Base-by-base conservation (phyloP, 2,329 filamentous ascomycete genomes). In the Phialophora chinensis region DNA sequence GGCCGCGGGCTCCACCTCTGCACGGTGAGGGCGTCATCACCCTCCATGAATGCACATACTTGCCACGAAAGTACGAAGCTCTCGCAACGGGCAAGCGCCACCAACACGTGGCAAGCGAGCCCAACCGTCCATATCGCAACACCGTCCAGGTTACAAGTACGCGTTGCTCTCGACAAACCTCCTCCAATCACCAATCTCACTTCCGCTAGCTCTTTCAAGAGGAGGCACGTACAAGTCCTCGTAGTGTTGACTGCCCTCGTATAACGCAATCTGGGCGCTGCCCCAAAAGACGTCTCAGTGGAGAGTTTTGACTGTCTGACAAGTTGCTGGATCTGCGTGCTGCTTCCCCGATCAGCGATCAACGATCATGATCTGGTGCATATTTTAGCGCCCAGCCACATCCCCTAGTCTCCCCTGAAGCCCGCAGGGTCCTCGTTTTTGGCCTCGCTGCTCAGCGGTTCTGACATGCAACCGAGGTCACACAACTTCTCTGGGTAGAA, bases 71-170 rank as follows among this genome's bases (percentile, higher is more conserved):
- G 14, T 61, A 52, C 44, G 12, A 33, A 17, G 27, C 38, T 20
- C 54, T 35, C 54, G 42, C 31, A 55, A 62, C 47, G 58, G 47
- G 33, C 35, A 56, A 59, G 53, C 67, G 65, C 67, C 67, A 65
- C 65, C 38, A 63, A 57, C 65, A 69, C 67, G 67, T 69, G 67
- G 67, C 65, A n/a, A 55, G 33, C 31, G 35, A 62, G 29, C 49
- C 52, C 33, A 60, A 35, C 55, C 55, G 62, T 42, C 27, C 60
- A 42, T 31, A 59, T 63, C 60, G 33, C 56, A 52, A n/a, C 63
- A 2, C 23, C 23, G 23, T 25, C 23, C 23, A 25, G 23, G 23
- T 25, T 25, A 25, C 23, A 25, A 25, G 23, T 2, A 25, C 23
- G 60, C 60, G 27, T 8, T 20, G 17, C n/a, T 17, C 31, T 50